Evolutionary conservation across 495 filamentous ascomycete genomes (phyloP).

Genomic region (Haplographium delicatum): DNA sequence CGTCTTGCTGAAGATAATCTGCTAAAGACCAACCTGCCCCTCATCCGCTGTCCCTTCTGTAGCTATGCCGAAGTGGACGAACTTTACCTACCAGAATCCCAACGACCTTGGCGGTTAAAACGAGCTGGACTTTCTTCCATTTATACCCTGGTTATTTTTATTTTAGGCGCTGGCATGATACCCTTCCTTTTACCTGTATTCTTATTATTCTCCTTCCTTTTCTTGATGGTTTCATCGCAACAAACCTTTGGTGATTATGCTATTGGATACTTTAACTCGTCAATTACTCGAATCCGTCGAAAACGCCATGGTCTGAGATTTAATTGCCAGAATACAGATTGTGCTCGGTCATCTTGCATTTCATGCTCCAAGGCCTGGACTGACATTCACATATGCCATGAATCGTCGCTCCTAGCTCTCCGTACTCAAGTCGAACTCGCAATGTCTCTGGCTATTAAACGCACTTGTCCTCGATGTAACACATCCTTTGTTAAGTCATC

Average conservation of each 20-base stretch:
- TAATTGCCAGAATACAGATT: constrained; percentile 61
- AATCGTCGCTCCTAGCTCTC: constrained; percentile 75
- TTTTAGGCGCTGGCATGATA: constrained; percentile 37
- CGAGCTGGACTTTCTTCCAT: constrained; percentile 30
- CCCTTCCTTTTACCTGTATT: constrained; percentile 49
- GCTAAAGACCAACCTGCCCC: constrained; percentile 61
- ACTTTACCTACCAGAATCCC: constrained; percentile 52
- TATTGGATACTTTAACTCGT: constrained; percentile 39
- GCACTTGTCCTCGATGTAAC: constrained; percentile 86
- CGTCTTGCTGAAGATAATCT: constrained; percentile 69
- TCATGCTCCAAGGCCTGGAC: constrained; percentile 59
- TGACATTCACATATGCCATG: constrained; percentile 73
- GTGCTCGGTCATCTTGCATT: constrained; percentile 69
- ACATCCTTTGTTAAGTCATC: constrained; percentile 86
- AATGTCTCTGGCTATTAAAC: constrained; percentile 89
- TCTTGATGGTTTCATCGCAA: constrained; percentile 34
- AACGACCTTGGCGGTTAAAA: constrained; percentile 45
- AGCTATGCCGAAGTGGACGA: constrained; percentile 84
- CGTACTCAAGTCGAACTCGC: constrained; percentile 85
- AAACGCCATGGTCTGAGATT: constrained; percentile 66
- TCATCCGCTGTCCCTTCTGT: constrained; percentile 87
- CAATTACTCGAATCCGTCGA: constrained; percentile 58
- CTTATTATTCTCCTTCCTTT: constrained; percentile 33
- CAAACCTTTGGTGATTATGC: constrained; percentile 32
- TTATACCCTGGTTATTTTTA: constrained; percentile 37